phyloP scores from a whole-genome alignment of 352 stramenopile genomes.

The Globisporangium perplexum region DNA sequence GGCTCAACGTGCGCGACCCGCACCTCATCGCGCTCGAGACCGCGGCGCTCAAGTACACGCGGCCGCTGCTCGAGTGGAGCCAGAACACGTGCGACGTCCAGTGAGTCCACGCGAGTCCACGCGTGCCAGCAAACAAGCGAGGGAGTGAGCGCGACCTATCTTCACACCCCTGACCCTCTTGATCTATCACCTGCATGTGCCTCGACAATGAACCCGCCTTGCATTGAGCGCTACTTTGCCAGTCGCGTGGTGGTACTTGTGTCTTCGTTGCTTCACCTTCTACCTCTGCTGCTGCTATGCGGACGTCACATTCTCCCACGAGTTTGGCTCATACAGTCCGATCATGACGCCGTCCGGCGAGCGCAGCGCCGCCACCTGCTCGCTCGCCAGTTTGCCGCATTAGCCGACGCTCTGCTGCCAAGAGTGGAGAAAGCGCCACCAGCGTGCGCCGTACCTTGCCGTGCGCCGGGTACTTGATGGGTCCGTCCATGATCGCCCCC shows the following conservation, averaged over 20 bases:
- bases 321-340: conserved; percentile 88
- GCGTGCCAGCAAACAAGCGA: too few relatives aligned
- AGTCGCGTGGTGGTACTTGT: too few relatives aligned
- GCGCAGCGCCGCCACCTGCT: conserved; percentile 76
- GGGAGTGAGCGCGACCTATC: too few relatives aligned
- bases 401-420: not conserved
- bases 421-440: not conserved
- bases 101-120: not conserved
- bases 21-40: conserved; percentile 70
- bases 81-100: conserved; percentile 4
- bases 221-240: not conserved
- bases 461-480: conserved; percentile 91
- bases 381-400: not conserved
- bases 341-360: conserved; percentile 91
- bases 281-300: conserved; percentile 10
- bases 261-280: too few relatives aligned
- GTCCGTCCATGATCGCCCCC: conserved; percentile 86
- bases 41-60: conserved; percentile 48
- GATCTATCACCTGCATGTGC: too few relatives aligned
- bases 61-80: conserved; percentile 1
- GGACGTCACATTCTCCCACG: conserved; percentile 81
- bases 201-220: not conserved
- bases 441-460: conserved; percentile 51
- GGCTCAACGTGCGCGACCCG: conserved; percentile 64
- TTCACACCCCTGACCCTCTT: too few relatives aligned